Percentiles rank a stretch among this genome's conserved stretches.
phyloP scores from a whole-genome alignment of 306 rosid species.

The Cucumis cinereus region DNA sequence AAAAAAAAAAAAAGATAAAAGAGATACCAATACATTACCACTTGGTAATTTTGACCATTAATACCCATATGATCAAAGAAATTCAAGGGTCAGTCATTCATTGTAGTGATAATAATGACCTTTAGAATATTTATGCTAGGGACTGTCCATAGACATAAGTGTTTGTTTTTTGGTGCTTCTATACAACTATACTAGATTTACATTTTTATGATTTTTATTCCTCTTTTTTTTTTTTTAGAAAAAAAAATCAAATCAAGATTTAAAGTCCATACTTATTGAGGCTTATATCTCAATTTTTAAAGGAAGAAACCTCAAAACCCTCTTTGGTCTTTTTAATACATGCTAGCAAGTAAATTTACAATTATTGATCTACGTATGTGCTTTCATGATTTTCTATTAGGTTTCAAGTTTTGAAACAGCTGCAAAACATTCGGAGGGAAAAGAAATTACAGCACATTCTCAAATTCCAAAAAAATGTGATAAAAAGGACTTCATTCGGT shows the following conservation, averaged over 20 bases:
- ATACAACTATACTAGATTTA: not conserved
- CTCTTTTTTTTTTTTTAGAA: not conserved
- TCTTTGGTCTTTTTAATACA: not conserved
- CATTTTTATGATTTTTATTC: not conserved
- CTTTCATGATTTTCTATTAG: conserved; percentile 26
- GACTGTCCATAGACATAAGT: not conserved
- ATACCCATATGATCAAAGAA: too few species aligned
- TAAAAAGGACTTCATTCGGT: conserved; percentile 35
- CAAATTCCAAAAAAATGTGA: conserved; percentile 32
- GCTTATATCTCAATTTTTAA: not conserved
- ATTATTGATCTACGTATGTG: conserved; percentile 8
- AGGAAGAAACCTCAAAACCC: not conserved
- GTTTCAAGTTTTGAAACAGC: conserved; percentile 81
- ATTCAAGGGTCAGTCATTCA: not conserved
- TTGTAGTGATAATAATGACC: not conserved
- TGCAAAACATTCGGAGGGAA: conserved; percentile 17
- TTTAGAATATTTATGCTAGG: not conserved
- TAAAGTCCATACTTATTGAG: not conserved
- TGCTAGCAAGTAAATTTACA: conserved; percentile 1
- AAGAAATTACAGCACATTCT: conserved; percentile 14
- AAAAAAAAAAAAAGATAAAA: too few species aligned
- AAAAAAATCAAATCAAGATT: not conserved
- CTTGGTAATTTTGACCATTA: too few species aligned
- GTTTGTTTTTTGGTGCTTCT: not conserved
- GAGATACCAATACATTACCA: too few species aligned